Base-by-base conservation (phyloP, 345 rosid species). In the Jatropha curcas region DNA sequence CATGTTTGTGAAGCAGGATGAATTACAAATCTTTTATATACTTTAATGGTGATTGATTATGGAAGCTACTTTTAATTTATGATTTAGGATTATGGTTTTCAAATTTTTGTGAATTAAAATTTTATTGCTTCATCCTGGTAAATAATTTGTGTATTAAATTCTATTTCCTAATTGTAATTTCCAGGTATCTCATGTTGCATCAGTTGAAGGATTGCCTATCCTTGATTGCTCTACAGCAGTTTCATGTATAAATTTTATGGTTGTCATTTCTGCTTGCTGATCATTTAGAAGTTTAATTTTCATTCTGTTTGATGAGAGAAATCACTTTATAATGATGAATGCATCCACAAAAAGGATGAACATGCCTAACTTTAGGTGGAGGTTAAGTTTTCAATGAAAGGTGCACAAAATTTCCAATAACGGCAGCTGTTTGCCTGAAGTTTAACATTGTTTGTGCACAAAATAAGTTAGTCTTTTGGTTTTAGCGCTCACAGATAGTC, bases 121-220 rank as follows among this genome's bases (percentile, higher is more conserved):
- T 45, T 28, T 3, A 5, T 77, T 60, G 53, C 34, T 48, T 76
- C 28, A 25, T 55, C 3, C 30, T 51, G 22, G 31, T 53, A 43
- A 50, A 22, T 35, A 57, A 25, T 52, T 39, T 64, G 41, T 67
- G 53, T 52, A 59, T 51, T 45, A 50, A 37, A 3, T 33, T 46
- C 17, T 55, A 46, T 60, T 56, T 24, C 51, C 12, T 72, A 71
- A 68, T 72, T 78, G 71, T 43, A 70, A 70, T 74, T 80, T 61
- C 71, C 84, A 94, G 99, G 94, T 76, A 17, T 94, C 99, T 72
- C 96, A 89, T 74, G 63, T 79, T 84, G 97, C 92, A 57, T 90
- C 86, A 2, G 39, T 63, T 67, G 86, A 88, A 84, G 98, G 97
- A 72, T 79, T 90, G 77, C 89, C 92, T 0, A 66, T 94, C 14